Evolutionary conservation across 1,284 basidiomycete genomes (phyloP).

Genomic region (Cutaneotrichosporon sp.): DNA sequence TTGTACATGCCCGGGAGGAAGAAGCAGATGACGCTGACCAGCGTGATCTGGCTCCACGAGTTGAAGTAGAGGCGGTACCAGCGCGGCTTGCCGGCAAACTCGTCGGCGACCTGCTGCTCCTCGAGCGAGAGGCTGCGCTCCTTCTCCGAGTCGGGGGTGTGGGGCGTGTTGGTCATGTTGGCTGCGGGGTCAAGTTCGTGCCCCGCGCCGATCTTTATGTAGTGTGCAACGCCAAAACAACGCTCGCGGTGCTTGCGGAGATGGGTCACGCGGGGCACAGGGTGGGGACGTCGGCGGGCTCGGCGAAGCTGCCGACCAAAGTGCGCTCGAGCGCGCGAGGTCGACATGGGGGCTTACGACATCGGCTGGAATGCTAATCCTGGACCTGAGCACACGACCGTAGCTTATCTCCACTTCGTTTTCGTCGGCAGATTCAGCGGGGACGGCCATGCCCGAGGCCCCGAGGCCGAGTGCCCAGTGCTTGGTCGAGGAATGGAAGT

Average conservation of each 20-base stretch:
- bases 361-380: too few relatives aligned
- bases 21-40: slow-evolving; percentile 28
- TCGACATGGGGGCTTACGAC: too few relatives aligned
- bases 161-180: background rate
- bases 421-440: too few relatives aligned
- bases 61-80: slow-evolving; percentile 5
- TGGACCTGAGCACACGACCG: too few relatives aligned
- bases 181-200: background rate
- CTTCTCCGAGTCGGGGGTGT: background rate
- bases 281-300: background rate
- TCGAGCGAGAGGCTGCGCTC: background rate
- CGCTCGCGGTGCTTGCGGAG: background rate
- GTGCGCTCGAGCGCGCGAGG: too few relatives aligned
- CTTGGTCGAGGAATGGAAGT: too few relatives aligned
- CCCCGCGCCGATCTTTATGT: background rate
- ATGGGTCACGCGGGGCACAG: background rate
- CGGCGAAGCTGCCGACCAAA: background rate
- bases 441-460: too few relatives aligned
- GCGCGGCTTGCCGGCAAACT: background rate
- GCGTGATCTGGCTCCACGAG: slow-evolving; percentile 26
- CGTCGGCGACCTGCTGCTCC: background rate
- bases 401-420: too few relatives aligned
- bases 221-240: background rate
- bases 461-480: too few relatives aligned
- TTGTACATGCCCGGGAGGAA: slow-evolving; percentile 29